Evolutionary conservation across 306 rosid species (phyloP).

Genomic region (Hippophae rhamnoides): DNA sequence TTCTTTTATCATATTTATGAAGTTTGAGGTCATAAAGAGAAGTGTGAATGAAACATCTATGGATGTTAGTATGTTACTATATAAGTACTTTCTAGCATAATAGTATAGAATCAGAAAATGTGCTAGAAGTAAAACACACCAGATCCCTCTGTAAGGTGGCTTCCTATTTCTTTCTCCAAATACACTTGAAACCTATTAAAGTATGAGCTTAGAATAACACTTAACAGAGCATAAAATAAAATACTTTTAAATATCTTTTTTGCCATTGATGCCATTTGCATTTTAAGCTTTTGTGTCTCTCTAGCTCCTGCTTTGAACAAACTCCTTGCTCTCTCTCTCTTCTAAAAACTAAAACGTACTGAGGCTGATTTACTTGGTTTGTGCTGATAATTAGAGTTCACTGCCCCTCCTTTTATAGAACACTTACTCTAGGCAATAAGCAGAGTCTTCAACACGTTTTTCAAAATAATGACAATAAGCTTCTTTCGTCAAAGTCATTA

Average conservation of each 20-base stretch:
- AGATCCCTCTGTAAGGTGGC: neutral
- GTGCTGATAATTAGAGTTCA: neutral
- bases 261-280: constrained; percentile 1
- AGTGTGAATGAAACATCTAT: too few species aligned
- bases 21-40: too few species aligned
- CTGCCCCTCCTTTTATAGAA: neutral
- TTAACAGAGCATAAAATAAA: neutral
- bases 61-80: neutral
- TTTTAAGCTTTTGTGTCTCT: neutral
- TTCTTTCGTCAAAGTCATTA: neutral
- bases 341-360: neutral
- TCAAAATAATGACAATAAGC: neutral
- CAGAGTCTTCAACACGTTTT: neutral
- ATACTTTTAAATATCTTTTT: constrained; percentile 4
- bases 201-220: constrained; percentile 12
- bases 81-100: too few species aligned
- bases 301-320: neutral
- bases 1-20: too few species aligned
- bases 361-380: neutral
- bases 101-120: neutral
- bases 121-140: constrained; percentile 10
- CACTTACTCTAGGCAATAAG: neutral
- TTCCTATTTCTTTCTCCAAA: constrained; percentile 1
- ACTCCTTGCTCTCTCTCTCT: neutral
- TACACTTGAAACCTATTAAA: constrained; percentile 1